Base-by-base conservation (phyloP, 106 monocot genomes). In the Narthecium ossifragum region DNA sequence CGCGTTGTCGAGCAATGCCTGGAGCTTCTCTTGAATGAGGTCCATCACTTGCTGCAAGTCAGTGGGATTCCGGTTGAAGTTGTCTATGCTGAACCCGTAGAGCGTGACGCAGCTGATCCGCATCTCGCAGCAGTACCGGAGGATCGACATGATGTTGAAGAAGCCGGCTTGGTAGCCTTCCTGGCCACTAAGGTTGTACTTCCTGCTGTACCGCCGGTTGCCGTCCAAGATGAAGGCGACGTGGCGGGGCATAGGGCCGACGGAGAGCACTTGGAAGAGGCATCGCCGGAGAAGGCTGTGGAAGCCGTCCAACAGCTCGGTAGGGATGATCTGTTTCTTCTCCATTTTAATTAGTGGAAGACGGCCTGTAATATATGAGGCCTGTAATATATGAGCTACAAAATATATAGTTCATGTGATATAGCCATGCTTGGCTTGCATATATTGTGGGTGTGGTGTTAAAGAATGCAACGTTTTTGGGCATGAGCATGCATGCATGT, bases 191-290 rank as follows among this genome's bases (percentile, higher is more conserved):
- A 74, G 15, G 9, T 56, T 53, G 18, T 31, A 27, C 14, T 22
- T 69, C 24, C 65, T 77, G 23, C 51, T 61, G 28, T 66, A 83
- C 40, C 78, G 47, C 43, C 82, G 69, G 56, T 83, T 83, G 13
- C 82, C 82, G 54, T 83, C 82, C 57, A 78, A 47, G 22, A 83
- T 83, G 37, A 83, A 83, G 23, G 82, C 73, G 34, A 83, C 58
- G 45, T 83, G 73, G 3, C 48, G 27, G 0, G 77, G 82, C 58
- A 73, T 77, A 0, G 73, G 77, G 8, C 77, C 73, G 20, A 34
- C 27, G 21, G 77, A 36, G 32, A 82, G 64, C 34, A 73, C 49
- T 13, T 36, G 60, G 62, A 75, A 75, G 28, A 80, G 1, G 45
- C 55, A 36, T 11, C 57, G 29, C 3, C 71, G 65, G 39, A 81